These are phyloP conservation scores for Xylariaceae sp. DNA, from an alignment of 2,329 filamentous ascomycete species.

Conservation along the genomic window DNA sequence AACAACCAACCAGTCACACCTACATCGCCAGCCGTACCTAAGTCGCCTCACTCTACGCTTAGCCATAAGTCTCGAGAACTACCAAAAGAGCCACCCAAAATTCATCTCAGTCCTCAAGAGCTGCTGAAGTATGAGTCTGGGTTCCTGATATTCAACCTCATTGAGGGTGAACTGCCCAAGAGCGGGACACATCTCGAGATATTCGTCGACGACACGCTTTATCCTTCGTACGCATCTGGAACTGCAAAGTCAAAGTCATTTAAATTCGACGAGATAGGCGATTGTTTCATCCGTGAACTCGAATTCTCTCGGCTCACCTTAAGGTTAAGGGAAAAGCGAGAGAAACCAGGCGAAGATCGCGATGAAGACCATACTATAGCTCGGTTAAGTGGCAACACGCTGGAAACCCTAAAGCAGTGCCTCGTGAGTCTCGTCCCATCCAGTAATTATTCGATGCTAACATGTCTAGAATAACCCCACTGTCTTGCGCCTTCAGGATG, in stretches of 20 bases:
- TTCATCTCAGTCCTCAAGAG: conserved; percentile 74
- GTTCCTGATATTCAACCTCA: conserved; percentile 87
- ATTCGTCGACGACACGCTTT: conserved; percentile 90
- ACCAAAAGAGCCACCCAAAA: conserved; percentile 62
- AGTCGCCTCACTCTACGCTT: conserved; percentile 36
- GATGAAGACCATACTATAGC: conserved; percentile 74
- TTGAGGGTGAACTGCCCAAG: conserved; percentile 80
- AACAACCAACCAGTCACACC: conserved; percentile 30
- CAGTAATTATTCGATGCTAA: conserved; percentile 17
- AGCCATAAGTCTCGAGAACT: conserved; percentile 48
- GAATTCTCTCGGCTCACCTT: conserved; percentile 92
- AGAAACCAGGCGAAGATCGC: conserved; percentile 62
- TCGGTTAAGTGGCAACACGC: conserved; percentile 76
- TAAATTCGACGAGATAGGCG: conserved; percentile 87
- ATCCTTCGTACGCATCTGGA: conserved; percentile 79
- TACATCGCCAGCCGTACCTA: conserved; percentile 40
- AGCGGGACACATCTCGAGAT: conserved; percentile 77
- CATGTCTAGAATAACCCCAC: conserved; percentile 75
- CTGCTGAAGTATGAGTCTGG: conserved; percentile 84
- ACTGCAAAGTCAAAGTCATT: conserved; percentile 65
- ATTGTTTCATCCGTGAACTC: conserved; percentile 94
- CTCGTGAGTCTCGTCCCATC: conserved; percentile 53
- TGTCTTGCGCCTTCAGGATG: conserved; percentile 71
- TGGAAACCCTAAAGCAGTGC: conserved; percentile 83
- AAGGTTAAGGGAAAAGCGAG: conserved; percentile 74